phyloP scores from a whole-genome alignment of 1,139 yeast genomes.

The Kodamaea plutei region DNA sequence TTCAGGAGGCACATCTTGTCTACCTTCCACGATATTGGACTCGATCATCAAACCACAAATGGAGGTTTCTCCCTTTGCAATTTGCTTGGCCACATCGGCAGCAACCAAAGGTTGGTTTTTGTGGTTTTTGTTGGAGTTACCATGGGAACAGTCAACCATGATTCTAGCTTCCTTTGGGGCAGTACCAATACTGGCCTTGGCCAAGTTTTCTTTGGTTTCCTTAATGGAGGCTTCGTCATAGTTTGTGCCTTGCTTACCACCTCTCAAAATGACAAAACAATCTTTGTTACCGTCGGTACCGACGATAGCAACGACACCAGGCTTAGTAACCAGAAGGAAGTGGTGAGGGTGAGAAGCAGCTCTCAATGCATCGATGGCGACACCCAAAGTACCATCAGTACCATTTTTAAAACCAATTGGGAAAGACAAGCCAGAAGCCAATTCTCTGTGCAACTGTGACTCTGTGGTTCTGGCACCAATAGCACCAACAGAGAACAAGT shows the following conservation, averaged over 20 bases:
- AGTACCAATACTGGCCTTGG: constrained; percentile 41
- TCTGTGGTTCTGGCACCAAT: constrained; percentile 98
- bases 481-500: constrained; percentile 89
- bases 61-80: constrained; percentile 66
- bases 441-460: constrained; percentile 92
- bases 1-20: constrained; percentile 80
- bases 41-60: constrained; percentile 97
- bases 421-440: constrained; percentile 92
- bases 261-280: constrained; percentile 88
- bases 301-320: constrained; percentile 90
- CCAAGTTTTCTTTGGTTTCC: constrained; percentile 56
- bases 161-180: constrained; percentile 56
- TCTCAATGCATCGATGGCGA: constrained; percentile 89
- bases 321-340: constrained; percentile 86
- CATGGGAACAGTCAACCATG: constrained; percentile 98
- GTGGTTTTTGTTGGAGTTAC: constrained; percentile 87
- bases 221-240: constrained; percentile 71
- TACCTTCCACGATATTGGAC: constrained; percentile 84
- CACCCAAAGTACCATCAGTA: constrained; percentile 89
- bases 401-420: constrained; percentile 98
- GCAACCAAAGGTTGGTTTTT: constrained; percentile 94
- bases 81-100: constrained; percentile 69
- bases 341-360: constrained; percentile 94
- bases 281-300: constrained; percentile 93
- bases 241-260: constrained; percentile 92